Evolutionary conservation across 2,329 filamentous ascomycete genomes (phyloP).

Genomic region (Aspergillus brunneoviolaceus): DNA sequence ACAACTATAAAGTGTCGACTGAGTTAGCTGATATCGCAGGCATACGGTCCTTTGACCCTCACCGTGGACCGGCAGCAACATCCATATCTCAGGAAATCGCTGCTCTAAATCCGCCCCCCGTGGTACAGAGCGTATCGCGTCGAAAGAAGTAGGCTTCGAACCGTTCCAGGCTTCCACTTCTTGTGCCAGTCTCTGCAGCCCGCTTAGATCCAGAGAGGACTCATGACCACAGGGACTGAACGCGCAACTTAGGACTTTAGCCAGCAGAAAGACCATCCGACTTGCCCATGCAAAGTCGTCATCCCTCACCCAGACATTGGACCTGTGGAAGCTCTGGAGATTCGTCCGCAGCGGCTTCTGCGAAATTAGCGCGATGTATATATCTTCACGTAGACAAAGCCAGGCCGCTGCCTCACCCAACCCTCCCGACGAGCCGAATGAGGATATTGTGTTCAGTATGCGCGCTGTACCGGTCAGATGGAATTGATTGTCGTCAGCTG

Average conservation of each 20-base stretch:
- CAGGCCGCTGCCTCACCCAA: constrained; percentile 42
- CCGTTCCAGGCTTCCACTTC: constrained; percentile 25
- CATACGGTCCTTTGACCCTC: neutral
- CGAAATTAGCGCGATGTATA: constrained; percentile 38
- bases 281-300: constrained; percentile 41
- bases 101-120: constrained; percentile 18
- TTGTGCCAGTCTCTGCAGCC: constrained; percentile 5
- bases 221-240: constrained; percentile 12
- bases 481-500: constrained; percentile 34
- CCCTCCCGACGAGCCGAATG: constrained; percentile 40
- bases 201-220: neutral
- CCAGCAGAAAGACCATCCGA: constrained; percentile 37
- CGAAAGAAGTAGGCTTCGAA: constrained; percentile 24
- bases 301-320: constrained; percentile 31
- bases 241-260: constrained; percentile 28
- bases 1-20: constrained; percentile 23
- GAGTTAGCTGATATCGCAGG: neutral
- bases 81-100: constrained; percentile 32
- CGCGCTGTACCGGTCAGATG: constrained; percentile 38
- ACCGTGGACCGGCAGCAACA: constrained; percentile 35
- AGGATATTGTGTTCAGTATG: constrained; percentile 39
- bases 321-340: constrained; percentile 35
- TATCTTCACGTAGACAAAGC: constrained; percentile 41
- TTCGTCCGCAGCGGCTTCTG: constrained; percentile 35
- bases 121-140: constrained; percentile 27